Evolutionary conservation across 2,329 filamentous ascomycete species (phyloP), one percentile per base, ranked within the genome.

Genomic region (Ascochyta clinopodiicola): DNA sequence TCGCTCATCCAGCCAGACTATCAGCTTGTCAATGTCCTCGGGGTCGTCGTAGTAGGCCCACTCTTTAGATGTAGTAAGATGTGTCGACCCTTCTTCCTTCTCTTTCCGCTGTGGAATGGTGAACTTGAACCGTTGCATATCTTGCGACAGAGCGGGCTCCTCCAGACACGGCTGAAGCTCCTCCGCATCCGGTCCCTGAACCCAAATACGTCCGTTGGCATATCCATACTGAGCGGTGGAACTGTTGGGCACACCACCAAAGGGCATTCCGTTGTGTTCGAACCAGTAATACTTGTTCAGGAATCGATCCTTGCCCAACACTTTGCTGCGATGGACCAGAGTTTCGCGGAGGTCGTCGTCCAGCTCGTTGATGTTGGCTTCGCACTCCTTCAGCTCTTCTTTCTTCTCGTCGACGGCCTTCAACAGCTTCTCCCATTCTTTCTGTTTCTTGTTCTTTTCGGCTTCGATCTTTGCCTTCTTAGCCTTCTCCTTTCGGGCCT

Each of bases 231-330:
- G 82, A 1, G 92, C 90, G 1, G 94, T 98, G 15, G 93, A 97
- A 75, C 92, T 96, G 61, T 85, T 86, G 0, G 93, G 93, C 51
- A 97, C 82, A 4, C 95, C 95, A 29, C 84, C 92, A 69, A 94
- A 96, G 0, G 95, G 95, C 93, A 98, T 98, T 22, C 93, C 95
- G 70, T 98, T 99, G 60, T 94, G 89, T 77, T 99, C 95, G 74
- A 98, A 97, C 94, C 95, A 99, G 81, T 96, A 98, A 77, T 98
- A 99, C 49, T 94, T 87, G 76, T 99, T 98, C 87, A 94, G 96
- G 81, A 96, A 99, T 39, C 95, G 87, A 77, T 99, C 95, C 74
- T 95, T 94, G 57, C 95, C 95, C 24, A 99, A 82, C 17, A 94
- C 87, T 60, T 91, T 88, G 17, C 93, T 96, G 59, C 95, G 88